These are phyloP conservation scores for Hura crepitans DNA, from an alignment of 441 rosid species.

Conservation along the genomic window DNA sequence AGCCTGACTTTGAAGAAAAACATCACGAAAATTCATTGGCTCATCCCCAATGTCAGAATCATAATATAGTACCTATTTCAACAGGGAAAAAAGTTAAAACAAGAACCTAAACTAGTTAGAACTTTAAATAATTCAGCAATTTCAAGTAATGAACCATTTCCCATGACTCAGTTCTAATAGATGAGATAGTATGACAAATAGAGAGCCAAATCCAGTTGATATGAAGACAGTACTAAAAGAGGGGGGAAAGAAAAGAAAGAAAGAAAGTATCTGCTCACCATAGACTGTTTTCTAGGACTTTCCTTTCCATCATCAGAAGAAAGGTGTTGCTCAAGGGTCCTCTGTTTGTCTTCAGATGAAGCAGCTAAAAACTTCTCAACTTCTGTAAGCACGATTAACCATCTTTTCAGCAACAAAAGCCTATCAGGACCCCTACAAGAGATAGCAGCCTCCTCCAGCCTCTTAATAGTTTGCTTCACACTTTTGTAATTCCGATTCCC, in stretches of 20 bases:
- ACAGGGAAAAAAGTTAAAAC: slow-evolving; percentile 19
- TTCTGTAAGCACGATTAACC: slow-evolving; percentile 76
- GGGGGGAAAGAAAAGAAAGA: too few relatives aligned
- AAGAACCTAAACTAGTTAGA: slow-evolving; percentile 1
- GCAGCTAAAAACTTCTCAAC: slow-evolving; percentile 41
- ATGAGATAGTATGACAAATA: background rate
- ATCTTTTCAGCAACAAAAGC: slow-evolving; percentile 64
- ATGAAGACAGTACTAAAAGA: too few relatives aligned
- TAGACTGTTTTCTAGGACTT: slow-evolving; percentile 37
- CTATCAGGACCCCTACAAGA: slow-evolving; percentile 78
- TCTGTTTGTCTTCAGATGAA: slow-evolving; percentile 43
- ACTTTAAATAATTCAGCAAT: background rate
- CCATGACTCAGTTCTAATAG: background rate
- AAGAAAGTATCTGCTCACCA: slow-evolving; percentile 37
- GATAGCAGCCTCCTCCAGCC: slow-evolving; percentile 86
- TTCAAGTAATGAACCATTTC: slow-evolving; percentile 14
- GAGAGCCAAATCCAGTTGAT: background rate
- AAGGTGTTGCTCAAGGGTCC: slow-evolving; percentile 39
- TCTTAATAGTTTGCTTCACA: slow-evolving; percentile 65
- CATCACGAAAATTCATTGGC: slow-evolving; percentile 81
- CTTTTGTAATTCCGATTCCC: slow-evolving; percentile 57
- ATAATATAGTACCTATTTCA: slow-evolving; percentile 67
- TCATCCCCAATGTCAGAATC: slow-evolving; percentile 80
- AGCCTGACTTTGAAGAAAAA: slow-evolving; percentile 96
- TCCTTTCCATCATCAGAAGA: slow-evolving; percentile 54